Percentiles rank a stretch among this genome's conserved stretches.
These are phyloP conservation scores for Helotiales sp. DNA, from an alignment of 2,329 filamentous ascomycete species.

Conservation along the genomic window DNA sequence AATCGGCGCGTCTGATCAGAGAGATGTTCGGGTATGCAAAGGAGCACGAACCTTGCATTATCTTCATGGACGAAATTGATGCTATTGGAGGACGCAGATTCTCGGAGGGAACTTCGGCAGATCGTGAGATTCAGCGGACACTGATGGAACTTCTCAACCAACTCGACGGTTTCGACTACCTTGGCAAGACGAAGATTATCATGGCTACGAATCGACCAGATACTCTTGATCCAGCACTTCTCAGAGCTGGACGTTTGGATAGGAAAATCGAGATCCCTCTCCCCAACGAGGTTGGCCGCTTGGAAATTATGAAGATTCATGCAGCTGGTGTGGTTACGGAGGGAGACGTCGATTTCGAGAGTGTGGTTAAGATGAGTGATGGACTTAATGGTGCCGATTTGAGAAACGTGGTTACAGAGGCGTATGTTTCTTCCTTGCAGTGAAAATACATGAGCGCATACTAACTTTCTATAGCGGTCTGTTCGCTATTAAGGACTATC, in stretches of 20 bases:
- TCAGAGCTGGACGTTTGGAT: constrained; percentile 91
- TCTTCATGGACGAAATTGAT: constrained; percentile 99
- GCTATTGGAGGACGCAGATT: constrained; percentile 96
- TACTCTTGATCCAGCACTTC: constrained; percentile 89
- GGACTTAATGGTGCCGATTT: constrained; percentile 96
- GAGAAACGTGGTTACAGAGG: constrained; percentile 97
- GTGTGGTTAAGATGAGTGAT: constrained; percentile 99
- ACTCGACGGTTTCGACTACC: constrained; percentile 97
- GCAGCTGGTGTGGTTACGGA: constrained; percentile 83
- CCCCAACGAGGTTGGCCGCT: constrained; percentile 92
- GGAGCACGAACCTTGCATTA: constrained; percentile 99
- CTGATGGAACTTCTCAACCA: constrained; percentile 99
- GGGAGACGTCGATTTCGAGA: constrained; percentile 98
- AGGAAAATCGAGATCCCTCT: constrained; percentile 97
- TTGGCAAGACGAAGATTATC: constrained; percentile 99
- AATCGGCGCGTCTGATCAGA: constrained; percentile 93
- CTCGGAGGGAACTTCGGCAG: constrained; percentile 95
- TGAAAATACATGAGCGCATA: constrained; percentile 18
- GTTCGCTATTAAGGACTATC: constrained; percentile 98
- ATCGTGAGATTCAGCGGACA: constrained; percentile 97
- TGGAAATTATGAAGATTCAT: constrained; percentile 99
- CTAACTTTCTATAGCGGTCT: constrained; percentile 67
- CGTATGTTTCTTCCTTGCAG: constrained; percentile 65
- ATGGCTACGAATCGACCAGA: constrained; percentile 99
- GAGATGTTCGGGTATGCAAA: constrained; percentile 99